These are phyloP conservation scores for Tetracladium setigerum DNA, from an alignment of 495 filamentous ascomycete species.

Conservation along the genomic window DNA sequence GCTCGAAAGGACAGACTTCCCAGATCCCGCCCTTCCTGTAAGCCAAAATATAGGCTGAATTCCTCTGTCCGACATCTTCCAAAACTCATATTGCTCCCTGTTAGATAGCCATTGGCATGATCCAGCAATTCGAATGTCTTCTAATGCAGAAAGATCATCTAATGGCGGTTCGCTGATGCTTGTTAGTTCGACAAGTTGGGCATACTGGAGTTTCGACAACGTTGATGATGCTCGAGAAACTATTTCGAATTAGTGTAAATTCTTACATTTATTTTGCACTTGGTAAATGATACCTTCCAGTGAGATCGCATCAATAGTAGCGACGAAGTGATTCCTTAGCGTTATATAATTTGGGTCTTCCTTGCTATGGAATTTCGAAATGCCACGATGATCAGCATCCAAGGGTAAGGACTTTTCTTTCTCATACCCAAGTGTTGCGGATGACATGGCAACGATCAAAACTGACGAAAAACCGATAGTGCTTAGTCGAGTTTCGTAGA, in stretches of 20 bases:
- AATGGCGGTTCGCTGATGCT: slow-evolving; percentile 3
- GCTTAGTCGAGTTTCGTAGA: slow-evolving; percentile 38
- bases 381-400: slow-evolving; percentile 37
- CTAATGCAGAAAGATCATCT: slow-evolving; percentile 11
- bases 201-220: too few species aligned
- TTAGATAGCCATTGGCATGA: slow-evolving; percentile 27
- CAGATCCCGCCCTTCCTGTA: slow-evolving; percentile 23
- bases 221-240: too few species aligned
- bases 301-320: not conserved
- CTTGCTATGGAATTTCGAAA: slow-evolving; percentile 38
- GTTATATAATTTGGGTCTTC: slow-evolving; percentile 33
- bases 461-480: slow-evolving; percentile 18
- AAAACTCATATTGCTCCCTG: slow-evolving; percentile 12
- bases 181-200: too few species aligned
- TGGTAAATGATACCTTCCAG: not conserved
- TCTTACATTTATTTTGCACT: too few species aligned
- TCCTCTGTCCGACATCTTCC: slow-evolving; percentile 14
- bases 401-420: slow-evolving; percentile 31
- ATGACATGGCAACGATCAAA: slow-evolving; percentile 36
- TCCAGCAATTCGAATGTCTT: slow-evolving; percentile 22
- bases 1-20: slow-evolving; percentile 28
- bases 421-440: slow-evolving; percentile 35
- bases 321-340: slow-evolving; percentile 22
- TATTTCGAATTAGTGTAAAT: too few species aligned
- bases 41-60: slow-evolving; percentile 25